Percentiles rank a stretch among this genome's conserved stretches.
Conservation (phyloP, 169 alveolate species). For the Hepatocystis sp. region DNA sequence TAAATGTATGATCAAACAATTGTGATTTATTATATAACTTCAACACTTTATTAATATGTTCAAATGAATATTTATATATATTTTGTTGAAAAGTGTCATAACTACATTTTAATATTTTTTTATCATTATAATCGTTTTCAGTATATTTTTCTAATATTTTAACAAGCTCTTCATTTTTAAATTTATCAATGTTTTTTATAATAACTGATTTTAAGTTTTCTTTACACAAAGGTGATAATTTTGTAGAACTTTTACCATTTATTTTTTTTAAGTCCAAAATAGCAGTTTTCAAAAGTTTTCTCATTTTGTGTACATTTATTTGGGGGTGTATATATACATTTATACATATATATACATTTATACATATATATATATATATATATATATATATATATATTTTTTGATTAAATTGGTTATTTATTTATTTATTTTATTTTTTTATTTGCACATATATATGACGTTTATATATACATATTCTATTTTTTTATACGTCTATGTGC, state of each 20-base stretch:
- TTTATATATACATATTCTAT: no score
- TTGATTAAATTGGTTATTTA: no score
- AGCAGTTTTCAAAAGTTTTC: slow-evolving; percentile 55
- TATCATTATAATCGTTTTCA: slow-evolving; percentile 41
- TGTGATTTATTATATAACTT: slow-evolving; percentile 43
- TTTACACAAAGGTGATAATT: slow-evolving; percentile 7
- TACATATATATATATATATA: neutral
- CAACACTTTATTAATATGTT: slow-evolving; percentile 65
- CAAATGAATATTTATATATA: slow-evolving; percentile 71
- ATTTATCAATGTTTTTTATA: slow-evolving; percentile 65
- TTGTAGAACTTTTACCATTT: slow-evolving; percentile 6
- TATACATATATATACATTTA: slow-evolving; percentile 1
- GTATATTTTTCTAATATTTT: slow-evolving; percentile 73
- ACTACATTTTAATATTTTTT: slow-evolving; percentile 47
- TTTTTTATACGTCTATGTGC: no score
- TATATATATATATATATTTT: no score
- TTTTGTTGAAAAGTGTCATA: slow-evolving; percentile 67
- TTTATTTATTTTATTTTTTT: no score
- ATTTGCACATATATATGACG: no score
- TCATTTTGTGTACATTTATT: no score
- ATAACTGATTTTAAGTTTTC: slow-evolving; percentile 58
- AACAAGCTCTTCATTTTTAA: slow-evolving; percentile 71
- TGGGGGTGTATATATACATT: no score
- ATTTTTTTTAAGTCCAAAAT: slow-evolving; percentile 43
- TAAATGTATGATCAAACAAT: slow-evolving; percentile 41